Percentiles rank a stretch among this genome's conserved stretches.
Evolutionary conservation across 1,139 yeast species (phyloP).

Genomic region (Yarrowia galli): DNA sequence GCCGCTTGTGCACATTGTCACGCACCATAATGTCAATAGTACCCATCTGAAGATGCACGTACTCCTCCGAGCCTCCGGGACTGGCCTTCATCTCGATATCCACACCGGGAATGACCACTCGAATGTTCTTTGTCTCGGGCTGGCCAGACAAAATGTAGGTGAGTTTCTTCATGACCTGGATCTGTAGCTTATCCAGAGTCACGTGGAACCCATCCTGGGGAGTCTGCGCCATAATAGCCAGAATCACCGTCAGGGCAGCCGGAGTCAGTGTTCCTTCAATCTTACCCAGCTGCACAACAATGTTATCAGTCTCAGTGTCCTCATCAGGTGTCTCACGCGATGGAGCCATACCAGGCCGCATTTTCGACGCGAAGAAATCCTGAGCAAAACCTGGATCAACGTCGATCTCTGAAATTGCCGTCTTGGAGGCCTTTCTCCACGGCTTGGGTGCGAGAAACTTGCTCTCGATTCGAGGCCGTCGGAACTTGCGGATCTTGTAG

Average conservation of each 20-base stretch:
- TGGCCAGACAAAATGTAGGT: constrained; percentile 52
- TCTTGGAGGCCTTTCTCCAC: constrained; percentile 38
- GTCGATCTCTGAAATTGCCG: constrained; percentile 37
- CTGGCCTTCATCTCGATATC: constrained; percentile 49
- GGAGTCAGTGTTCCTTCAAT: constrained; percentile 53
- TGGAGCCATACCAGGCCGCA: constrained; percentile 47
- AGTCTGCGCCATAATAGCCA: constrained; percentile 44
- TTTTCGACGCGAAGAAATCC: constrained; percentile 51
- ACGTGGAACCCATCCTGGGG: constrained; percentile 52
- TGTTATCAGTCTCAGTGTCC: constrained; percentile 60
- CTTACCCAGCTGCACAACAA: constrained; percentile 61
- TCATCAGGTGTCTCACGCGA: constrained; percentile 58
- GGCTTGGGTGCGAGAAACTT: constrained; percentile 29
- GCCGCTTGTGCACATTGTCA: constrained; percentile 41
- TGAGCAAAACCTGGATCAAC: constrained; percentile 38
- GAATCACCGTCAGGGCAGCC: constrained; percentile 44
- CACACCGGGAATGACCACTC: constrained; percentile 61
- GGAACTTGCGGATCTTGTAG: constrained; percentile 20
- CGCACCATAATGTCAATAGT: constrained; percentile 45
- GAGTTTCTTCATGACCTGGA: constrained; percentile 59
- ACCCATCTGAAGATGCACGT: constrained; percentile 45
- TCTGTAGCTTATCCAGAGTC: constrained; percentile 70
- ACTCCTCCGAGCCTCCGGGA: constrained; percentile 40
- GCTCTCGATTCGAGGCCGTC: constrained; percentile 11
- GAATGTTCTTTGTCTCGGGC: constrained; percentile 56